Percentiles rank a stretch among this genome's conserved stretches.
phyloP scores from a whole-genome alignment of 1,284 basidiomycete genomes.

The Malassezia arunalokei region DNA sequence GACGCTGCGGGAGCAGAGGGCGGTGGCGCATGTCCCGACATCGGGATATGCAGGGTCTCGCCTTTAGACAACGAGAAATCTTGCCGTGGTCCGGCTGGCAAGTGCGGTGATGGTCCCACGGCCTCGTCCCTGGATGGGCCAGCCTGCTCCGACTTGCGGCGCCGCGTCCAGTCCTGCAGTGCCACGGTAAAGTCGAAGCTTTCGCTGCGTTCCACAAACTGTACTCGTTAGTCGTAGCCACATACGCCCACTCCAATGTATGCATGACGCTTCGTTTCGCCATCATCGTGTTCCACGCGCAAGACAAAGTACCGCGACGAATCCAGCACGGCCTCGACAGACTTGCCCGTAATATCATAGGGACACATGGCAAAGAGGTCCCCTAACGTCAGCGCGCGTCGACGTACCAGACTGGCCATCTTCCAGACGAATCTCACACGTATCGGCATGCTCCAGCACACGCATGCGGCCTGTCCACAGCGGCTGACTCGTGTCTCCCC shows the following conservation, averaged over 20 bases:
- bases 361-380: conserved; percentile 74
- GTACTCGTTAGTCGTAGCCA: conserved; percentile 2
- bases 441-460: conserved; percentile 57
- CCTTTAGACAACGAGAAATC: conserved; percentile 94
- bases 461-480: conserved; percentile 82
- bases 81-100: conserved; percentile 61
- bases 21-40: conserved; percentile 16
- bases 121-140: conserved; percentile 3
- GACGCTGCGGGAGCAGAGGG: neutral
- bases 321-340: conserved; percentile 88
- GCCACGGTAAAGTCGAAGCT: conserved; percentile 51
- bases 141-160: conserved; percentile 25
- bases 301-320: conserved; percentile 92
- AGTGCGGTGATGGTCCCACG: conserved; percentile 34
- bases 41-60: conserved; percentile 62
- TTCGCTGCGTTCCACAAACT: conserved; percentile 40
- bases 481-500: conserved; percentile 62
- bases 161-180: conserved; percentile 85
- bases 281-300: conserved; percentile 54
- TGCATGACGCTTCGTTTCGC: conserved; percentile 31
- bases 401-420: conserved; percentile 27
- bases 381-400: conserved; percentile 21
- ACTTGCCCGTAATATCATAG: conserved; percentile 67
- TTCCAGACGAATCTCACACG: conserved; percentile 38
- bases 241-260: conserved; percentile 44